phyloP scores from a whole-genome alignment of 2,329 filamentous ascomycete species.

The Eutypa lata region DNA sequence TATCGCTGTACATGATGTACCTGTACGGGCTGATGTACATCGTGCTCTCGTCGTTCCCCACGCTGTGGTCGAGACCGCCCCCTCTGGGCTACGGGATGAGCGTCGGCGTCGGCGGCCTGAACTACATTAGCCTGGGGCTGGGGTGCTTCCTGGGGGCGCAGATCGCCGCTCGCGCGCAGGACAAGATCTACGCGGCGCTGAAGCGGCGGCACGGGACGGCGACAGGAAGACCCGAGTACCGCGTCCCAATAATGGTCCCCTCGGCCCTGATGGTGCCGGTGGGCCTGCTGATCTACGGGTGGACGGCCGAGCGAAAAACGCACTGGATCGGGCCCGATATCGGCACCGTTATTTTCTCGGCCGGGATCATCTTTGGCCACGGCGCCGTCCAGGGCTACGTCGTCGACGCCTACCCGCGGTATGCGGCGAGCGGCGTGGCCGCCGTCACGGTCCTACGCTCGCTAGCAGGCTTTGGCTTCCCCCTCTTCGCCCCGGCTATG shows the following conservation, averaged over 20 bases:
- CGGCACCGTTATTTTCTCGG: constrained; percentile 36
- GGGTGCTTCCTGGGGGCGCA: constrained; percentile 36
- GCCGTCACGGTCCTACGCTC: constrained; percentile 43
- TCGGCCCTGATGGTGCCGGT: constrained; percentile 37
- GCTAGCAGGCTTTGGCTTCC: constrained; percentile 49
- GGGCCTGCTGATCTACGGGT: constrained; percentile 45
- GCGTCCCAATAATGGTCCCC: constrained; percentile 40
- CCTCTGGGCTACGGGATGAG: constrained; percentile 29
- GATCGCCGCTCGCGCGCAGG: constrained; percentile 40
- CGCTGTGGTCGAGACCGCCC: constrained; percentile 34
- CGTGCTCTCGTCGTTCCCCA: constrained; percentile 46
- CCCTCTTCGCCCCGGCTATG: constrained; percentile 47
- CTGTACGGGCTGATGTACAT: constrained; percentile 51
- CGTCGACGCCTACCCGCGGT: constrained; percentile 44
- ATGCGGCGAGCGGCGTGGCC: constrained; percentile 43
- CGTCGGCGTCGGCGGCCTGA: constrained; percentile 31
- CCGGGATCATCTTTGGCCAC: constrained; percentile 39
- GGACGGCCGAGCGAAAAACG: constrained; percentile 38
- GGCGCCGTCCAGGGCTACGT: constrained; percentile 45
- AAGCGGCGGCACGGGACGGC: constrained; percentile 37
- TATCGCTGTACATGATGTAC: constrained; percentile 52
- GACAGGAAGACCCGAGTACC: constrained; percentile 38
- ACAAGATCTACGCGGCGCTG: constrained; percentile 42
- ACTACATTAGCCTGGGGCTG: constrained; percentile 34
- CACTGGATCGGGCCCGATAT: constrained; percentile 46